Evolutionary conservation across 2,329 filamentous ascomycete species (phyloP).

Genomic region (Cladosporium oxysporum): DNA sequence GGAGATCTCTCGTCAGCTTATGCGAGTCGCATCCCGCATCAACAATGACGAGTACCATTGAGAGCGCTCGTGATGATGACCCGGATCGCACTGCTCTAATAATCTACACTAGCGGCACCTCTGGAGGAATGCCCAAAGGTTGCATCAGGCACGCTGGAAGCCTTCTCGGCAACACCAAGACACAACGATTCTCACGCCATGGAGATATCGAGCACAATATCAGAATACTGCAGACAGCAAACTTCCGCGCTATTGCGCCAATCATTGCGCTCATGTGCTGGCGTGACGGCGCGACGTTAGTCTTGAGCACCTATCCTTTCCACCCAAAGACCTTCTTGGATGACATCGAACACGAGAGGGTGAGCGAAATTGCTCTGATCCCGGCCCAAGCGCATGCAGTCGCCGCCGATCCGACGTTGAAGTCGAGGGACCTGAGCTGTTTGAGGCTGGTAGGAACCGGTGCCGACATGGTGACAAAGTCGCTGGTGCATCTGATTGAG

Average conservation of each 20-base stretch:
- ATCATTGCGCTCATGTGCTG: slow-evolving; percentile 20
- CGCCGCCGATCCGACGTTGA: slow-evolving; percentile 18
- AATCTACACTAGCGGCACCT: slow-evolving; percentile 26
- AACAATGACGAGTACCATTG: not conserved
- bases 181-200: not conserved
- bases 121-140: slow-evolving; percentile 25
- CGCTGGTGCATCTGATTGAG: slow-evolving; percentile 17
- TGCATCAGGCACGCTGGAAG: slow-evolving; percentile 21
- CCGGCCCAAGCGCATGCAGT: slow-evolving; percentile 24
- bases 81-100: slow-evolving; percentile 21
- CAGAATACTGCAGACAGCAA: slow-evolving; percentile 13
- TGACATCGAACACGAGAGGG: slow-evolving; percentile 22
- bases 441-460: not conserved
- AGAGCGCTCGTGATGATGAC: slow-evolving; percentile 20
- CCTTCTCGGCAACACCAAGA: slow-evolving; percentile 4
- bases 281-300: slow-evolving; percentile 23
- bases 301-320: slow-evolving; percentile 23
- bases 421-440: slow-evolving; percentile 10
- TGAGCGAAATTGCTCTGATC: slow-evolving; percentile 23
- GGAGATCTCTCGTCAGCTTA: not conserved
- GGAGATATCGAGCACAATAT: not conserved
- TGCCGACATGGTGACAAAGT: not conserved
- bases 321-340: slow-evolving; percentile 17
- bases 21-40: not conserved
- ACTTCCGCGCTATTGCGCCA: slow-evolving; percentile 27